Evolutionary conservation across 768 basidiomycete genomes (phyloP), one percentile per base, ranked within the genome.

Genomic region (Leccinum variicolor): DNA sequence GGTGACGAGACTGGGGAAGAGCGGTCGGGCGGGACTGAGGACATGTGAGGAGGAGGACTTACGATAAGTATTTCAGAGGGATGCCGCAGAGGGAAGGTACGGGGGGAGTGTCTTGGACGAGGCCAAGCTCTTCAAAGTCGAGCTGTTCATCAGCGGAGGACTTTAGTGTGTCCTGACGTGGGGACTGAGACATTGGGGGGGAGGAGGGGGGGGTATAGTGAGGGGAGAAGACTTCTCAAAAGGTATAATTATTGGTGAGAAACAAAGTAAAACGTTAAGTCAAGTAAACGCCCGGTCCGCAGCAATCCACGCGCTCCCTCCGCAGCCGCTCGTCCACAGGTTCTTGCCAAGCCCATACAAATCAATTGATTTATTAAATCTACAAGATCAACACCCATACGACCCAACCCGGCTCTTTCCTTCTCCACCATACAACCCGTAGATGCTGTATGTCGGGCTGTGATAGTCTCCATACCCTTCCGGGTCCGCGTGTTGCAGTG

Each of bases 371-470:
- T 31, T 4, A 31, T 31, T 4, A 14, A 11, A 23, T 41, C 28
- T 48, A 57, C 58, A 55, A 48, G 46, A 6, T 69, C 56, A 63
- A 60, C 62, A 66, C 8, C 66, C 72, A 26, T 62, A 69, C 17
- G 65, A 72, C 19, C 59, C 47, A 3, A 59, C 62, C 15, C 73
- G 63, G 52, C 84, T 84, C 73, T 82, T 88, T 62, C 83, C 74
- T 46, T 85, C 84, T 26, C 73, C 77, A 53, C 83, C 86, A 65
- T 91, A 91, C 62, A 90, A 62, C 41, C 86, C 86, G 66, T 87
- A 92, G 55, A 92, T 82, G 68, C 90, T 92, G 63, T 92, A 92
- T 6, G 90, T 92, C 17, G 90, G 89, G 64, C 90, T 90, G 59
- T 84, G 78, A 59, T 92, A 91, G 50, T 82, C 82, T 6, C 76